Evolutionary conservation across 2,329 filamentous ascomycete genomes (phyloP), one percentile per base, ranked within the genome.

Genomic region (Ceratocystis colombiana): DNA sequence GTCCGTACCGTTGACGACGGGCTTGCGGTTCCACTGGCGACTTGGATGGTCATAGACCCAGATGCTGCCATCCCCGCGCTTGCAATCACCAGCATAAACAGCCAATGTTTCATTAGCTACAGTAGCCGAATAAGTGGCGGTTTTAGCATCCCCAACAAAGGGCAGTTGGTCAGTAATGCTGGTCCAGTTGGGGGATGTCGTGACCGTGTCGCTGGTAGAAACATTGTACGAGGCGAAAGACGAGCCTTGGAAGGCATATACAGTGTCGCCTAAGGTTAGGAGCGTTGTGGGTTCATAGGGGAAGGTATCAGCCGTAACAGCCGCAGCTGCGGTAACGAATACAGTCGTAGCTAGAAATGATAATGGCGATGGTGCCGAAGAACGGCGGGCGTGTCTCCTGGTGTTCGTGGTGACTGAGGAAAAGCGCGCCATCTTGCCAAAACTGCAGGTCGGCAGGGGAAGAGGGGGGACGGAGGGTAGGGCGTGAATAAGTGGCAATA

Each of bases 31-130:
- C 66, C 66, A 68, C 20, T 61, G 77, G 17, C 75, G 73, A 7
- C 73, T 71, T 12, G 78, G 75, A 1, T 82, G 78, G 7, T 77
- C 78, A 70, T 87, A 92, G 25, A 78, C 83, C 90, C 90, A 96
- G 66, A 95, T 72, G 44, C 80, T 75, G 12, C 83, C 80, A 46
- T 75, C 76, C 3, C 76, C 77, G 1, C 79, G 75, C 0, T 81
- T 76, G 72, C 93, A 96, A 69, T 87, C 80, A 1, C 93, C 92
- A 0, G 86, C 80, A 66, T 90, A 88, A 1, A 94, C 85, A 2
- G 85, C 82, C 33, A 96, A 80, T 10, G 86, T 83, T 17, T 84
- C 80, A 55, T 81, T 77, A 61, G 88, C 84, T 41, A 91, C 79
- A 0, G 86, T 79, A 0, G 90, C 84, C 5, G 85, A 80, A 71